A percentile compares a stretch with the other conserved stretches of the same genome.
Conservation (phyloP, 2,329 filamentous ascomycete genomes). For the Aureobasidium sp. region DNA sequence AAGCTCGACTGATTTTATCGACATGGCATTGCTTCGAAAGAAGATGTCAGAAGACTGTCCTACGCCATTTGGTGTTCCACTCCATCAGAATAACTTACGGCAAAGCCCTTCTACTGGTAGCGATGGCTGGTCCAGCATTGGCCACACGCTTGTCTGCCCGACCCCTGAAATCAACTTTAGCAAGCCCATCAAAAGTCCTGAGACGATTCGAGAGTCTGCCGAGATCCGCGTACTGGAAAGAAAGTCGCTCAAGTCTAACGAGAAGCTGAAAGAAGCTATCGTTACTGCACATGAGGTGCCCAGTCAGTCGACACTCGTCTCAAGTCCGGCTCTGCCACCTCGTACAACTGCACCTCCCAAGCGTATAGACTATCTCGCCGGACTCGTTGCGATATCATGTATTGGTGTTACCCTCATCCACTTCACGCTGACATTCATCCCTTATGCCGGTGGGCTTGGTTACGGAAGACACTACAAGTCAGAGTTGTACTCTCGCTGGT, state of each 20-base stretch:
- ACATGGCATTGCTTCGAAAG: background rate
- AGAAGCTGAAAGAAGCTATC: background rate
- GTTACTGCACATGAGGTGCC: background rate
- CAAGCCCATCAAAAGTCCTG: background rate
- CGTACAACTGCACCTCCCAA: slow-evolving; percentile 9
- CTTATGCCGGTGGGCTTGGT: slow-evolving; percentile 33
- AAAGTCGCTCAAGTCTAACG: background rate
- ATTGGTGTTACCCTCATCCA: slow-evolving; percentile 41
- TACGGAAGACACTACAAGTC: slow-evolving; percentile 32
- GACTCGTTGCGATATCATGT: slow-evolving; percentile 38
- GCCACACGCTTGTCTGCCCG: slow-evolving; percentile 1
- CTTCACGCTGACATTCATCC: slow-evolving; percentile 40
- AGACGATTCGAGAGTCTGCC: background rate
- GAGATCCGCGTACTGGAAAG: background rate
- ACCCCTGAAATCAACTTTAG: background rate
- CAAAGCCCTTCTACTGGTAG: background rate
- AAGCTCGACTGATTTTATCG: background rate
- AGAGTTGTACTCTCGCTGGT: slow-evolving; percentile 36
- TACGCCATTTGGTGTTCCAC: background rate
- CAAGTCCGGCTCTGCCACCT: background rate
- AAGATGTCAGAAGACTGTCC: background rate
- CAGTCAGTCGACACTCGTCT: background rate
- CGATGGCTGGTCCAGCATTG: slow-evolving; percentile 1
- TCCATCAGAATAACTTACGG: background rate
- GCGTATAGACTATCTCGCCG: slow-evolving; percentile 43